Percentiles rank a stretch among this genome's conserved stretches.
These are phyloP conservation scores for Neurospora pannonica DNA, from an alignment of 495 filamentous ascomycete genomes.

Conservation along the genomic window DNA sequence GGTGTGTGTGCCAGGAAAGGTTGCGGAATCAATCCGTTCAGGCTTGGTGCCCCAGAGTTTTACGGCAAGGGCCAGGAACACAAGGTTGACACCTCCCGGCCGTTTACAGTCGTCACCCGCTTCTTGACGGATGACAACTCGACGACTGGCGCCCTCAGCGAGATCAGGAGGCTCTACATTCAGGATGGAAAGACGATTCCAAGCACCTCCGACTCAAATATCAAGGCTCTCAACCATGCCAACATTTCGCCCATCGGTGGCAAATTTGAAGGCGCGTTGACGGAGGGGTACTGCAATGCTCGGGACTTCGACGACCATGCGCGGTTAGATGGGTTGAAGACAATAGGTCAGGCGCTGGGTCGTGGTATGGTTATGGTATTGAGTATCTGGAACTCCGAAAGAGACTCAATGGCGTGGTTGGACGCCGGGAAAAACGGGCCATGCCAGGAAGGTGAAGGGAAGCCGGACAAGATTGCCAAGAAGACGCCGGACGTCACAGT, in stretches of 20 bases:
- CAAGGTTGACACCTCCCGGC: conserved; percentile 48
- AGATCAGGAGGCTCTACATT: conserved; percentile 54
- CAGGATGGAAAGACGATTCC: conserved; percentile 49
- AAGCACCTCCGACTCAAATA: conserved; percentile 18
- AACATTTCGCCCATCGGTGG: conserved; percentile 26
- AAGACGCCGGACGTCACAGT: conserved; percentile 41
- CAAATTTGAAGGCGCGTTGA: conserved; percentile 39
- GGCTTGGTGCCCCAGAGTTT: conserved; percentile 42
- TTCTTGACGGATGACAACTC: conserved; percentile 46
- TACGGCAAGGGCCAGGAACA: conserved; percentile 38
- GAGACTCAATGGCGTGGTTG: conserved; percentile 55
- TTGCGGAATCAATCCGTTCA: conserved; percentile 53
- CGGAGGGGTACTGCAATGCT: conserved; percentile 46
- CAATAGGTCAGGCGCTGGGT: conserved; percentile 48
- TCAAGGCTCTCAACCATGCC: conserved; percentile 20
- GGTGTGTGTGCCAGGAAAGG: conserved; percentile 58
- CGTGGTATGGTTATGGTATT: conserved; percentile 60
- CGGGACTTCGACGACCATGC: conserved; percentile 44
- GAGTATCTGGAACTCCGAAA: conserved; percentile 52
- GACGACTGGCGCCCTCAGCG: conserved; percentile 38
- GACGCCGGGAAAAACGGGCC: conserved; percentile 48
- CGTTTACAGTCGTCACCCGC: conserved; percentile 60
- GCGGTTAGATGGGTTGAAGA: conserved; percentile 44
- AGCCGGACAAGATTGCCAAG: conserved; percentile 38
- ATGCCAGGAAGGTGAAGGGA: conserved; percentile 45